Evolutionary conservation across 441 rosid genomes (phyloP).

Genomic region (Hura crepitans): DNA sequence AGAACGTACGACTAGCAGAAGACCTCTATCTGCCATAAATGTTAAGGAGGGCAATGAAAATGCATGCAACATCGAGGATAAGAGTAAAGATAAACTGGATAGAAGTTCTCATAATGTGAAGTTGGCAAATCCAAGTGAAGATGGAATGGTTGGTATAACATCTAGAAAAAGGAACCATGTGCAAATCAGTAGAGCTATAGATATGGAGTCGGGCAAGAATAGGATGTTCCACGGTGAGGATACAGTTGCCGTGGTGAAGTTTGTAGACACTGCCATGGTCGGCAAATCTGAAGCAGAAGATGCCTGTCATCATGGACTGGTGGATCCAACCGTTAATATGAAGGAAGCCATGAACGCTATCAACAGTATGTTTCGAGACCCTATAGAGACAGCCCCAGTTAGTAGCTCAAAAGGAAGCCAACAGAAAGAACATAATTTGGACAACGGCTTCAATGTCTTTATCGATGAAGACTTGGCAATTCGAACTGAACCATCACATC

Average conservation of each 20-base stretch:
- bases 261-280: constrained; percentile 66
- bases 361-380: constrained; percentile 79
- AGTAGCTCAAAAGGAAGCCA: constrained; percentile 38
- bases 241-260: constrained; percentile 48
- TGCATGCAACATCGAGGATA: constrained; percentile 18
- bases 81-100: constrained; percentile 7
- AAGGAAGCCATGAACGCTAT: constrained; percentile 83
- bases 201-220: constrained; percentile 30
- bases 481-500: constrained; percentile 24
- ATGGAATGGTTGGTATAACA: not conserved
- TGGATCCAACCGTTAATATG: constrained; percentile 78
- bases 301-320: constrained; percentile 82
- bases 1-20: constrained; percentile 38
- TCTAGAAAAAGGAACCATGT: constrained; percentile 13
- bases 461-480: constrained; percentile 47
- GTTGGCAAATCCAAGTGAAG: constrained; percentile 19
- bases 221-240: constrained; percentile 37
- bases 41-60: constrained; percentile 33
- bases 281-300: constrained; percentile 75
- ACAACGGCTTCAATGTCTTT: constrained; percentile 47
- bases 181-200: constrained; percentile 14
- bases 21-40: constrained; percentile 33
- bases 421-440: constrained; percentile 33
- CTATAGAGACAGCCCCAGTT: constrained; percentile 54
- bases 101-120: constrained; percentile 24